Evolutionary conservation across 139 green algal species (phyloP), one percentile per base, ranked within the genome.

Genomic region (Coelastrella sp.): DNA sequence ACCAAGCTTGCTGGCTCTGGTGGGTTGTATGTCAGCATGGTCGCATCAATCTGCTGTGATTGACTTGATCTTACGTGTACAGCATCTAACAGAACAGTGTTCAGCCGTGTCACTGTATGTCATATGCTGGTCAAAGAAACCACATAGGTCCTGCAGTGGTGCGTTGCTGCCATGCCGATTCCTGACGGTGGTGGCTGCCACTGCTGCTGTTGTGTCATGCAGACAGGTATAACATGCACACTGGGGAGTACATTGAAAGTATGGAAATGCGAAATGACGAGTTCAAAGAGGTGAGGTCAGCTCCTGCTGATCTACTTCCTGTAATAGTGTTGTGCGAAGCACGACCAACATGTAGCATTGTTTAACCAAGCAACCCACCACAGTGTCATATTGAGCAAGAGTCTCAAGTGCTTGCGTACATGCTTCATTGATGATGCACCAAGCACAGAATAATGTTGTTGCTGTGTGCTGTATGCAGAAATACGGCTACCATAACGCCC

Each of bases 201-300:
- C 32, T 68, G 30, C 51, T 57, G n/a, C n/a, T n/a, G n/a, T n/a
- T n/a, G n/a, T n/a, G n/a, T n/a, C 2, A 23, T 83, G 37, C 37
- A 84, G 77, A 84, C 57, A 40, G 77, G 23, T 84, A 84, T 40
- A 75, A 63, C 60, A 43, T 74, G 59, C 27, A 30, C n/a, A 84
- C 77, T 43, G 77, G 77, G 2, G 77, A 84, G 60, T 30, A 63
- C 2, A 59, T 75, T 2, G 59, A 76, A 3, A 75, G 38, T 11
- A 72, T 63, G 38, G 3, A 13, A 4, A 84, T 84, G 77, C 4
- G 27, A 17, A 75, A 84, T 30, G 77, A 84, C n/a, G 35, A 72
- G 60, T 75, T 75, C 60, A 67, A 73, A 62, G 76, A 68, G 23
- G 21, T 53, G 30, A 35, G 35, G 23, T 11, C n/a, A n/a, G n/a